A percentile compares a stretch with the other conserved stretches of the same genome.
phyloP scores from a whole-genome alignment of 495 filamentous ascomycete species.

The Penicillium coffeae region DNA sequence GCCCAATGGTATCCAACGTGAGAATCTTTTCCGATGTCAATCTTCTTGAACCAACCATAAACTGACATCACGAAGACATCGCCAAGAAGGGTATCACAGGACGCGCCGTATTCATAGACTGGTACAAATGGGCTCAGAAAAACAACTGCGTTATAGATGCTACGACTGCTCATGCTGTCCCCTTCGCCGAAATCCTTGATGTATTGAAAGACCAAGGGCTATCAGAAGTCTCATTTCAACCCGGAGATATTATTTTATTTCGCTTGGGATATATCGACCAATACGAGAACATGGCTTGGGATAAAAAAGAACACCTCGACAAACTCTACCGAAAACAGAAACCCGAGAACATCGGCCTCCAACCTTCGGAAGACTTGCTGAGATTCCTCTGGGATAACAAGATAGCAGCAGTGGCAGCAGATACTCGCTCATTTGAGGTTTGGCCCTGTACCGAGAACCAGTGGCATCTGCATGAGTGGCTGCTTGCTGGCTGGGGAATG shows the following conservation, averaged over 20 bases:
- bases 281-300: slow-evolving; percentile 19
- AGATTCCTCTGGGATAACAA: slow-evolving; percentile 35
- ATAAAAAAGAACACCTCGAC: slow-evolving; percentile 14
- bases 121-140: slow-evolving; percentile 37
- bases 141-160: slow-evolving; percentile 19
- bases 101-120: slow-evolving; percentile 47
- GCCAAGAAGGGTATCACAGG: slow-evolving; percentile 38
- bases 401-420: slow-evolving; percentile 44
- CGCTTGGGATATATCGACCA: slow-evolving; percentile 32
- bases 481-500: slow-evolving; percentile 47
- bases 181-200: slow-evolving; percentile 28
- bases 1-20: slow-evolving; percentile 32
- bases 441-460: slow-evolving; percentile 22
- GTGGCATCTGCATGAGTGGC: slow-evolving; percentile 38
- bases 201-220: slow-evolving; percentile 15
- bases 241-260: slow-evolving; percentile 47
- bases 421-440: slow-evolving; percentile 36
- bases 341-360: slow-evolving; percentile 29
- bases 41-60: neutral
- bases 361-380: slow-evolving; percentile 27
- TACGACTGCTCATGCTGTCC: slow-evolving; percentile 28
- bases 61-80: slow-evolving; percentile 13
- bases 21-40: too few species aligned
- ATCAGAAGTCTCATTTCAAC: slow-evolving; percentile 23
- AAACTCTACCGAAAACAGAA: slow-evolving; percentile 1